Evolutionary conservation across 164 flowering plant genomes (phyloP).

Genomic region (Pachysandra terminalis): DNA sequence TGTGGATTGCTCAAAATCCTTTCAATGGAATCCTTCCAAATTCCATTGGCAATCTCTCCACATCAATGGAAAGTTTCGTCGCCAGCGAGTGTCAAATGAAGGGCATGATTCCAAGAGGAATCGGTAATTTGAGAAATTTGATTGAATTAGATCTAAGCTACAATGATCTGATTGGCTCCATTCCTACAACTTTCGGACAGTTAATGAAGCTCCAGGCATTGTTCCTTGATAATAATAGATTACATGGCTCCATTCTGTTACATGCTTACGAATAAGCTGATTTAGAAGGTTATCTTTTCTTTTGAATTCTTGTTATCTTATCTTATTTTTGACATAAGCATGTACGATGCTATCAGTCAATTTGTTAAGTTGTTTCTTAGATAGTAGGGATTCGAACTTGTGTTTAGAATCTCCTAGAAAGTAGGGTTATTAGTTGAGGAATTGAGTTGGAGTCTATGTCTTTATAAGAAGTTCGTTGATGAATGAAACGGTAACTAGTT

Average conservation of each 20-base stretch:
- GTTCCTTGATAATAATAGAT: constrained; percentile 8
- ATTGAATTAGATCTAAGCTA: neutral
- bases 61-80: constrained; percentile 13
- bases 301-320: no score
- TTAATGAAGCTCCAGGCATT: constrained; percentile 16
- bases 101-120: constrained; percentile 27
- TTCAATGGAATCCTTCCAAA: constrained; percentile 23
- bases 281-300: no score
- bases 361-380: no score
- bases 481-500: no score
- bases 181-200: constrained; percentile 22
- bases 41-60: constrained; percentile 35
- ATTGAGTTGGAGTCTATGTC: no score
- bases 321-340: no score
- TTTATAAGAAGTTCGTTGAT: no score
- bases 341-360: no score
- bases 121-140: constrained; percentile 31
- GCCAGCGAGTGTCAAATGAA: constrained; percentile 6
- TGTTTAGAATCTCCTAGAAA: no score
- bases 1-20: constrained; percentile 18
- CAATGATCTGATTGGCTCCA: constrained; percentile 22
- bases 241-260: constrained; percentile 18
- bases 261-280: no score
- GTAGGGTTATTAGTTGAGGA: no score
- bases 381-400: no score